phyloP scores from a whole-genome alignment of 1,139 yeast genomes.

The Pichia sp. region DNA sequence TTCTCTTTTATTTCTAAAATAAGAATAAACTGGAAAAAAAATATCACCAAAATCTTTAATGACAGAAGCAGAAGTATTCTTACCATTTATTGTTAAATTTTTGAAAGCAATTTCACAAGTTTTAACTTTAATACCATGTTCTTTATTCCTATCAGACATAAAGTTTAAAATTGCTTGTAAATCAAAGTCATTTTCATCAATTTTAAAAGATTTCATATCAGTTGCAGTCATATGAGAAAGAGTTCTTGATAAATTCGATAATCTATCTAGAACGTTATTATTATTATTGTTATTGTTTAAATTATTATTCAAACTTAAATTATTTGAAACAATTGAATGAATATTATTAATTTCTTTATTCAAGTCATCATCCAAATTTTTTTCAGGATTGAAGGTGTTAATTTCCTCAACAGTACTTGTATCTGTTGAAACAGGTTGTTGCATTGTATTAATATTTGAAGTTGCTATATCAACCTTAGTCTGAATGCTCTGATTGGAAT shows the following conservation, averaged over 20 bases:
- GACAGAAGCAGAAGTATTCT: slow-evolving; percentile 42
- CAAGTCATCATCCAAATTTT: no score
- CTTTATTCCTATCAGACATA: slow-evolving; percentile 29
- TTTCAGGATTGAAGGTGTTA: no score
- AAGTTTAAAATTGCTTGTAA: slow-evolving; percentile 30
- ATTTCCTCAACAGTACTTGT: no score
- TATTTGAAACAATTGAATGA: slow-evolving; percentile 1
- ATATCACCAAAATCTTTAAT: slow-evolving; percentile 44
- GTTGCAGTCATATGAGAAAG: slow-evolving; percentile 23
- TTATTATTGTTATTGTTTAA: not conserved
- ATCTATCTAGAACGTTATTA: slow-evolving; percentile 21
- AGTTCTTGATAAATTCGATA: slow-evolving; percentile 23
- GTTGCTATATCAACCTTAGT: no score
- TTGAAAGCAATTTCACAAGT: slow-evolving; percentile 43
- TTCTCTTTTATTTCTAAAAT: not conserved
- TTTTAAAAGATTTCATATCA: slow-evolving; percentile 22
- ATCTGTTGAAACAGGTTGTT: no score
- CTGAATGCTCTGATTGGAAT: no score
- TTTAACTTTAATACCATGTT: slow-evolving; percentile 42
- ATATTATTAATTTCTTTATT: no score
- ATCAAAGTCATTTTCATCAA: slow-evolving; percentile 30
- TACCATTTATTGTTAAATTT: slow-evolving; percentile 43
- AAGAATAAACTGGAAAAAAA: slow-evolving; percentile 23
- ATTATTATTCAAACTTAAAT: not conserved
- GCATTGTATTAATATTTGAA: no score